Base-by-base conservation (phyloP, 192 early-diverging fungal genomes). In the Dimargaris verticillata region DNA sequence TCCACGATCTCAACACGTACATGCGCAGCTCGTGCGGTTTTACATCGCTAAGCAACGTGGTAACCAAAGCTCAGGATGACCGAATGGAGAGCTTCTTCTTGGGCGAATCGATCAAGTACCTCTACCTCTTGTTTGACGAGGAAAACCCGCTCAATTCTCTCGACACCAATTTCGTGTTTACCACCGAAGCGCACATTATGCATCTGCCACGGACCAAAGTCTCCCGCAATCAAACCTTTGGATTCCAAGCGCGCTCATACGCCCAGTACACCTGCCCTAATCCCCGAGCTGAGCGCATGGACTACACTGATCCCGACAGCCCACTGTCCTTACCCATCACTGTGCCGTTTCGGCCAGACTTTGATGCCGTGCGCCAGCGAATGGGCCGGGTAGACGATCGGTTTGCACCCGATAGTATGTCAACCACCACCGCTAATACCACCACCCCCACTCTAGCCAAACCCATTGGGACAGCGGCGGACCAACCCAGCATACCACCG, bases 81-180 rank as follows among this genome's bases (percentile, higher is more conserved):
- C 72, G 94, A 7, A 95, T 97, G 92, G 94, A 97, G 61, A 92
- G 88, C 62, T 97, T 95, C 73, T 79, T 88, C 22, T 68, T 97
- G 9, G 88, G 87, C 52, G 94, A 97, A 70, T 95, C 94, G 0
- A 76, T 97, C 54, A 97, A 97, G 66, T 97, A 97, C 64, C 76
- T 97, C n/a, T 97, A 85, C 66, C 67, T 97, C n/a, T 77, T 97
- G 28, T 97, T 95, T 78, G 92, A 72, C 48, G 64, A 75, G 71
- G 86, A 88, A 14, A 82, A 94, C 51, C 65, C 74, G 17, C 68
- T 93, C 22, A 90, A 93, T 63, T 44, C 44, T 24, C 18, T 79
- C 28, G 84, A 92, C 61, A 78, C 71, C 46, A 91, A 88, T 64
- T 84, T 80, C 67, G 88, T 96, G 14, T 93, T 94, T 68, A 92